phyloP scores from a whole-genome alignment of 2,329 filamentous ascomycete genomes.

The Epichloe aotearoae region DNA sequence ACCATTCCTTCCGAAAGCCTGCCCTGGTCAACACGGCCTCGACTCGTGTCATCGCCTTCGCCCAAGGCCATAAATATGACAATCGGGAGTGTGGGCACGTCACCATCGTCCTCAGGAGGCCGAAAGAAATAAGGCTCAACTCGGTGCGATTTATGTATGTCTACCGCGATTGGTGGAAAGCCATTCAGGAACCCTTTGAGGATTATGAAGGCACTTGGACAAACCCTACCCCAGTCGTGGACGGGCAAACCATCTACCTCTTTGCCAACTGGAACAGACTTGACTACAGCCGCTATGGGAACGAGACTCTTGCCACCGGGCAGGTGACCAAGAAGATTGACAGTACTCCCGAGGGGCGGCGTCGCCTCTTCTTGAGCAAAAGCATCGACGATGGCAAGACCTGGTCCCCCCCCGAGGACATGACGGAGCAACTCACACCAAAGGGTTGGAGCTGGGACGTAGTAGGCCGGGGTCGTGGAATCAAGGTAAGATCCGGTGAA shows the following conservation, averaged over 20 bases:
- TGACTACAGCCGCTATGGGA: conserved; percentile 15
- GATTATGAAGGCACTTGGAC: conserved; percentile 14
- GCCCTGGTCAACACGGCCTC: conserved; percentile 13
- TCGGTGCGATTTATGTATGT: rapidly evolving
- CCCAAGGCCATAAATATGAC: conserved; percentile 13
- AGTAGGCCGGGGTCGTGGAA: conserved; percentile 13
- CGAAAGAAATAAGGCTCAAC: rapidly evolving
- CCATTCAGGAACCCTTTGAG: conserved; percentile 14
- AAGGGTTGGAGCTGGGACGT: conserved; percentile 10
- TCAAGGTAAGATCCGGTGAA: conserved; percentile 9
- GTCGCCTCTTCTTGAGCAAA: conserved; percentile 12
- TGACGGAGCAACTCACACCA: conserved; percentile 11
- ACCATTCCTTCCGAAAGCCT: conserved; percentile 17
- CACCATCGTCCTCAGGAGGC: conserved; percentile 15
- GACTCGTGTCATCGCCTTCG: conserved; percentile 15
- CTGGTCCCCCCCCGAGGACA: conserved; percentile 12
- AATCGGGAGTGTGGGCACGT: conserved; percentile 17
- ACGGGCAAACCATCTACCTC: conserved; percentile 19
- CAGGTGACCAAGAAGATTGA: conserved; percentile 10
- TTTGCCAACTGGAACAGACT: conserved; percentile 17
- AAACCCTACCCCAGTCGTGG: conserved; percentile 18
- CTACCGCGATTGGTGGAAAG: conserved; percentile 5
- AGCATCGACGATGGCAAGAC: conserved; percentile 14
- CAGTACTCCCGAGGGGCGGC: conserved; percentile 11
- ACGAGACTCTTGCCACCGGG: conserved; percentile 11